phyloP scores from a whole-genome alignment of 352 stramenopile genomes.

The Phytopythium mirpurense region DNA sequence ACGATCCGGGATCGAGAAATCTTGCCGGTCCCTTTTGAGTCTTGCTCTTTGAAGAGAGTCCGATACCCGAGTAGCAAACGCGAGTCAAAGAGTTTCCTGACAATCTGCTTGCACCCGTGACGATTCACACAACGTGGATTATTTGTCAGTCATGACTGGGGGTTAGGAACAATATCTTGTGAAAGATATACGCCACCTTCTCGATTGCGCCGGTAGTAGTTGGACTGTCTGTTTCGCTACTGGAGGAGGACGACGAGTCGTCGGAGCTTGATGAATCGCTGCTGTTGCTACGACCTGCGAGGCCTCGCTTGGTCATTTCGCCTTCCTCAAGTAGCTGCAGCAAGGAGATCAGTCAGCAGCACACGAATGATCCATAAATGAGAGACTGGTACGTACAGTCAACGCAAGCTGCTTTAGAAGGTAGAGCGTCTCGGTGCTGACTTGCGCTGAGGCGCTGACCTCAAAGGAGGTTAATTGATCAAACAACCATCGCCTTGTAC shows the following conservation, averaged over 20 bases:
- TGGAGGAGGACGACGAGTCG: constrained; percentile 18
- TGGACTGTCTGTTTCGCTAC: background rate
- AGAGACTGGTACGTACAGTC: constrained; percentile 26
- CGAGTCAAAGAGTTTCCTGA: constrained; percentile 33
- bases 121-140: too few relatives aligned
- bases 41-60: constrained; percentile 28
- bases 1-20: constrained; percentile 39
- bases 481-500: too few relatives aligned
- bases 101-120: constrained; percentile 10
- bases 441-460: constrained; percentile 5
- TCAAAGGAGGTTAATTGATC: background rate
- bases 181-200: constrained; percentile 8
- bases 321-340: constrained; percentile 56
- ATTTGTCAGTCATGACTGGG: too few relatives aligned
- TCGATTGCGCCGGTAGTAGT: constrained; percentile 11
- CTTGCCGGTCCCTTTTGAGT: constrained; percentile 27
- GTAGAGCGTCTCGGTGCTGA: constrained; percentile 40
- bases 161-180: too few relatives aligned
- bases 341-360: background rate
- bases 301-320: constrained; percentile 18
- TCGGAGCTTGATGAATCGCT: constrained; percentile 16
- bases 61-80: constrained; percentile 27
- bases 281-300: constrained; percentile 22
- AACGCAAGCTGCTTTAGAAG: constrained; percentile 62
- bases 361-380: background rate